Base-by-base conservation (phyloP, 1,284 basidiomycete species). In the Papiliotrema terrestris region DNA sequence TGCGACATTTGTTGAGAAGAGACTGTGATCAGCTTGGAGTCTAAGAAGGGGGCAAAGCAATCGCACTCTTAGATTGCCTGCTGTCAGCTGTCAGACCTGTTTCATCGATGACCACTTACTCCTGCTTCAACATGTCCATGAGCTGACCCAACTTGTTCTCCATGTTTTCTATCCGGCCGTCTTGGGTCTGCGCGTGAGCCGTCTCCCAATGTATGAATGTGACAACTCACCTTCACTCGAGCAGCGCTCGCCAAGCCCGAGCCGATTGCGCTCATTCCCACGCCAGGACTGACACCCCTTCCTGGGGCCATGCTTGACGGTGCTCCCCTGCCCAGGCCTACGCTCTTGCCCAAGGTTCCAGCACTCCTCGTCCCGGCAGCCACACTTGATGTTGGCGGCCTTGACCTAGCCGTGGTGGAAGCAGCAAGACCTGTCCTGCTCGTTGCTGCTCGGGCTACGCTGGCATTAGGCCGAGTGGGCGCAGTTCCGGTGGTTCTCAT, bases 141-240 rank as follows among this genome's bases (percentile, higher is more conserved):
- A 74, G 63, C 4, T 63, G 59, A 25, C 66, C 67, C 4, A 72
- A 54, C 60, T 66, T 67, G 43, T 63, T 66, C 53, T 75, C 72
- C 9, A 76, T 59, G 26, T 64, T 69, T 42, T 66, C 66, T 15
- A 76, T 48, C 29, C 50, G n/a, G n/a, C 50, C 50, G 23, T 52
- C 42, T 15, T 52, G 50, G 15, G 4, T 41, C 50, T 52, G 13
- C 20, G 4, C 47, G 36, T 32, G 17, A 51, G 26, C 29, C 19
- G 22, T 5, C 8, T 9, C 19, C 2, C 39, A 5, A 11, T 26
- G 14, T 23, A 35, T 22, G 20, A 57, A 4, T 8, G 22, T 4
- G 2, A 6, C 11, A 23, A 25, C 61, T 36, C 47, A 67, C 66
- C 56, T 66, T 69, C 46, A 66, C 51, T 29, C 68, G 66, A 17